Conservation (phyloP, 306 rosid genomes). For the Gastrolobium villosum region DNA sequence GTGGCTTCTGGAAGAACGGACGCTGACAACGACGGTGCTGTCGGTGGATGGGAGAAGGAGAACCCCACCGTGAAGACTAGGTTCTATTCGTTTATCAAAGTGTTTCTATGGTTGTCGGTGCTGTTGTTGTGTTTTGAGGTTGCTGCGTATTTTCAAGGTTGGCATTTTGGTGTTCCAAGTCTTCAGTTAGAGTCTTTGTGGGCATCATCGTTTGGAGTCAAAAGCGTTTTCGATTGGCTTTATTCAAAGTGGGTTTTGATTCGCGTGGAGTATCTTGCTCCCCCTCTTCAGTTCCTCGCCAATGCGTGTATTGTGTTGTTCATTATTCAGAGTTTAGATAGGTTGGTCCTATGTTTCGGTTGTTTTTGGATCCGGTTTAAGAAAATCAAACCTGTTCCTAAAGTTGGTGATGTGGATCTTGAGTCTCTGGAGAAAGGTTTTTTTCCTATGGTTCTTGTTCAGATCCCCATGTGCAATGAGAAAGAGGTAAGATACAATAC, state of each 20-base stretch:
- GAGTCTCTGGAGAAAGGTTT: conserved; percentile 80
- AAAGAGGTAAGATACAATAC: conserved; percentile 63
- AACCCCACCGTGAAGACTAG: conserved; percentile 56
- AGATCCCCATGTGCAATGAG: conserved; percentile 98
- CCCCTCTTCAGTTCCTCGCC: conserved; percentile 81
- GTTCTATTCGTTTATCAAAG: conserved; percentile 67
- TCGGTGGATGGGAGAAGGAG: conserved; percentile 57
- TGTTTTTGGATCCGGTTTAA: conserved; percentile 87
- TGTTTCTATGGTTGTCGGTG: conserved; percentile 69
- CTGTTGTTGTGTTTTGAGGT: conserved; percentile 70
- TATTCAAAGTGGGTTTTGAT: conserved; percentile 78
- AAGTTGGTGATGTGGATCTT: conserved; percentile 57
- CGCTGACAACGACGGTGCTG: conserved; percentile 47
- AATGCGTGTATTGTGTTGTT: conserved; percentile 78
- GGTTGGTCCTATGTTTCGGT: conserved; percentile 80
- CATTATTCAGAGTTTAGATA: conserved; percentile 84
- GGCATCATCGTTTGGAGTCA: conserved; percentile 59
- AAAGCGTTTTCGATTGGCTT: conserved; percentile 68
- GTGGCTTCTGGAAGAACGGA: conserved; percentile 79
- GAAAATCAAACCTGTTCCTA: conserved; percentile 79
- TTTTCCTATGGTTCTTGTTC: conserved; percentile 89
- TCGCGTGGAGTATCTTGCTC: conserved; percentile 88
- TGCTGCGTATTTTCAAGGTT: conserved; percentile 77
- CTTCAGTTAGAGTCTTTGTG: conserved; percentile 60
- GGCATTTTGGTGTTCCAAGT: conserved; percentile 73